Conservation (phyloP, 2,329 filamentous ascomycete genomes). For the Colletotrichum australisinense region DNA sequence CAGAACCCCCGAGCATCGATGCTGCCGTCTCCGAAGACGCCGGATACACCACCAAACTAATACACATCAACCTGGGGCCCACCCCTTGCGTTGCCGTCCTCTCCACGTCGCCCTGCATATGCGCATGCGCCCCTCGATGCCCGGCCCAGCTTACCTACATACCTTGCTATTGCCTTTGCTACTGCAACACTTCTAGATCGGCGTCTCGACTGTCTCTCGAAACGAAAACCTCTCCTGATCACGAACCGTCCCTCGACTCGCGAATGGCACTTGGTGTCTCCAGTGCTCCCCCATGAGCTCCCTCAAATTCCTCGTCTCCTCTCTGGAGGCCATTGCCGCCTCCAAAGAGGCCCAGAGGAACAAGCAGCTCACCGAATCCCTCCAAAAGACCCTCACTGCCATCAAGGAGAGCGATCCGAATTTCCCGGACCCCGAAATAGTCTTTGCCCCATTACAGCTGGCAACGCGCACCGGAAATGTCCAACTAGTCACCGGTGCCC, state of each 20-base stretch:
- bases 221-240: slow-evolving; percentile 1
- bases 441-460: slow-evolving; percentile 91
- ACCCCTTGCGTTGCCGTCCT: slow-evolving; percentile 2
- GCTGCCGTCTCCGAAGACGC: not conserved
- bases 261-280: slow-evolving; percentile 59
- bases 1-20: not conserved
- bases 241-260: not conserved
- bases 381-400: slow-evolving; percentile 83
- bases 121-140: slow-evolving; percentile 34
- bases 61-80: not conserved
- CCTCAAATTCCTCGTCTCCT: slow-evolving; percentile 94
- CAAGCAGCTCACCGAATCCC: slow-evolving; percentile 84
- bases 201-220: not conserved
- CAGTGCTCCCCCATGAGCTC: slow-evolving; percentile 81
- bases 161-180: not conserved
- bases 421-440: slow-evolving; percentile 87
- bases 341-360: slow-evolving; percentile 92
- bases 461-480: slow-evolving; percentile 90
- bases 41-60: not conserved
- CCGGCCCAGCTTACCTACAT: slow-evolving; percentile 20
- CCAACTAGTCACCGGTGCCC: slow-evolving; percentile 85
- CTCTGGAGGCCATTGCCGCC: slow-evolving; percentile 89
- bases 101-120: slow-evolving; percentile 32
- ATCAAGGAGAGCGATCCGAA: slow-evolving; percentile 87
- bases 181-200: slow-evolving; percentile 7